Evolutionary conservation across 768 basidiomycete genomes (phyloP).

Genomic region (Amanita muscaria): DNA sequence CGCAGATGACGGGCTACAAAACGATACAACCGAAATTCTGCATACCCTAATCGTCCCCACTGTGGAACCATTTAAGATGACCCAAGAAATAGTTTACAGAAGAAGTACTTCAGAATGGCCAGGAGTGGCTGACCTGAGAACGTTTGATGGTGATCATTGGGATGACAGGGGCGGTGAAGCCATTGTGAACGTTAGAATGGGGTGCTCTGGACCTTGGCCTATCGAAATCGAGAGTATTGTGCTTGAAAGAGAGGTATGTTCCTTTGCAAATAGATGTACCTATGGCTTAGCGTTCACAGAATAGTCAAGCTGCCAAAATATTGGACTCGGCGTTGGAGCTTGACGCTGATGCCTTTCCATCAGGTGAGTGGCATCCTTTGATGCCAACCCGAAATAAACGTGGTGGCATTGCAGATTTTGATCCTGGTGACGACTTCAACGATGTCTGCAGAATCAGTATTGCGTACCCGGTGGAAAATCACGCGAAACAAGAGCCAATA

Average conservation of each 20-base stretch:
- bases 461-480: conserved; percentile 28
- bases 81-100: conserved; percentile 47
- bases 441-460: conserved; percentile 46
- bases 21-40: conserved; percentile 44
- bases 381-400: neutral
- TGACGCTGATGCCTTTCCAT: conserved; percentile 36
- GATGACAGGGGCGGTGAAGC: conserved; percentile 49
- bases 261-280: neutral
- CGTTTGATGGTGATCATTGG: conserved; percentile 47
- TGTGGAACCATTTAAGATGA: conserved; percentile 48
- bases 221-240: conserved; percentile 42
- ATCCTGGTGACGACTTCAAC: conserved; percentile 56
- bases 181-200: conserved; percentile 40
- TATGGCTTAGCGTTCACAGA: conserved; percentile 20
- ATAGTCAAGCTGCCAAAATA: conserved; percentile 37
- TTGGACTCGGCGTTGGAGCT: conserved; percentile 44
- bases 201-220: conserved; percentile 47
- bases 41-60: conserved; percentile 62
- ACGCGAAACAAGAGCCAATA: conserved; percentile 24
- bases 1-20: conserved; percentile 14
- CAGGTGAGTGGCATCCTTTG: conserved; percentile 25
- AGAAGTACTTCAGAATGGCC: conserved; percentile 31
- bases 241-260: conserved; percentile 40
- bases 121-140: conserved; percentile 43
- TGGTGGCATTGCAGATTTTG: conserved; percentile 37